Evolutionary conservation across 305 asterid genomes (phyloP), one percentile per base, ranked within the genome.

Genomic region (Coffea humblotiana): DNA sequence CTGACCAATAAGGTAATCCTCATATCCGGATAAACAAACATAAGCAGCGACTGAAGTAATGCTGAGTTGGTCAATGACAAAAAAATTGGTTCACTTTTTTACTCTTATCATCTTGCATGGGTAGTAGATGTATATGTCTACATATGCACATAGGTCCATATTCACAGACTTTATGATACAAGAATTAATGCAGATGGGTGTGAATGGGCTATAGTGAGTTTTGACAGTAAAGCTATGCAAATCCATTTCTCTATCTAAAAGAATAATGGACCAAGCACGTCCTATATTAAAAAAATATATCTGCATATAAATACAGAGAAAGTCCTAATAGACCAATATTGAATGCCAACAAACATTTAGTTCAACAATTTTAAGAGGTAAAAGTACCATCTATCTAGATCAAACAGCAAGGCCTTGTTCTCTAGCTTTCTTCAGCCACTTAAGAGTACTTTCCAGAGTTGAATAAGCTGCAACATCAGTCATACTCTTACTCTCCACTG

Each of bases 401-500:
- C 87, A 92, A 78, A 83, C 83, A 48, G 73, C 82, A 70, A 92
- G 94, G 69, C 97, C 96, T 82, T 90, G 95, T 78, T 91, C 95
- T 79, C 91, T 88, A 75, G 97, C 96, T 86, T 90, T 94, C 82
- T 70, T 86, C 83, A 96, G 88, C 99, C 95, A 93, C 90, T 89
- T 94, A 58, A 94, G 90, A 47, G 91, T 91, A 70, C 89, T 87
- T 86, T 94, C 98, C 78, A 94, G 76, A 54, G 96, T 92, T 25
- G 97, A 81, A 83, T 92, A 96, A 47, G 97, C 97, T 45, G 92
- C 85, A 83, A 91, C 84, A 72, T 91, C 98, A 6, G 89, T 82
- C 88, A 96, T 85, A 85, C 98, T 94, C 89, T 92, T 95, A 87
- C 97, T 94, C 87, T 90, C 97, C 18, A 95, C 80, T 14, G 92